Base-by-base conservation (phyloP, 78 protist genomes). In the Mastigamoeba balamuthi region DNA sequence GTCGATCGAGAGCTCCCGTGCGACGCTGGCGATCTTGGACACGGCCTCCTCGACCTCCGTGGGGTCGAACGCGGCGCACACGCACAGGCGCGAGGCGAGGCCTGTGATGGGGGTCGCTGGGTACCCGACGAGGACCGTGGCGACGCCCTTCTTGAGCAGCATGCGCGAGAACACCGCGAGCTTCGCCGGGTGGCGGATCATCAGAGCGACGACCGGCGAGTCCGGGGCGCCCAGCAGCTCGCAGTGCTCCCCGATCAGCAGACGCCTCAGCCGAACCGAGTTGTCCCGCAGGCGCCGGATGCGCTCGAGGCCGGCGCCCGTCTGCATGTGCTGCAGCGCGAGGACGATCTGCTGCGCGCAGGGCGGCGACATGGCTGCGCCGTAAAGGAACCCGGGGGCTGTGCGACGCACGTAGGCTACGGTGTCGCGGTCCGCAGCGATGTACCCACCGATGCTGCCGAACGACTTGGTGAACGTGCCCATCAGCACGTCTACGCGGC, bases 381-480 rank as follows among this genome's bases (percentile, higher is more conserved):
- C 95, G 76, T 90, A 90, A 27, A 92, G 76, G 40, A 28, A 72
- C 38, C 66, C 42, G 48, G 48, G 66, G 27, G 67, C 52, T 0
- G 74, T 42, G 41, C 44, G 73, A 9, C 76, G 43, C 6, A 89
- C 63, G 65, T 87, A 65, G n/a, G 77, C 78, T 29, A 92, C 85
- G 1, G 82, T 25, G 29, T 72, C 52, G 71, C 66, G 40, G 37
- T 29, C 63, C 4, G 78, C 81, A 0, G 98, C 98, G 40, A 95
- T 63, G 75, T 97, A 97, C 25, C 99, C 99, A 43, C 99, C 99
- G 37, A 89, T 87, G 0, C 91, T 42, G 25, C 97, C 97, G 39
- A 98, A 98, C 29, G 95, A 85, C 82, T 98, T 98, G 1, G 99
- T 97, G 81, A 95, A 98, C 0, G 99, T 98, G 48, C 99, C 99